Evolutionary conservation across 768 basidiomycete species (phyloP), one percentile per base, ranked within the genome.

Genomic region (Porpolomopsis calyptriformis): DNA sequence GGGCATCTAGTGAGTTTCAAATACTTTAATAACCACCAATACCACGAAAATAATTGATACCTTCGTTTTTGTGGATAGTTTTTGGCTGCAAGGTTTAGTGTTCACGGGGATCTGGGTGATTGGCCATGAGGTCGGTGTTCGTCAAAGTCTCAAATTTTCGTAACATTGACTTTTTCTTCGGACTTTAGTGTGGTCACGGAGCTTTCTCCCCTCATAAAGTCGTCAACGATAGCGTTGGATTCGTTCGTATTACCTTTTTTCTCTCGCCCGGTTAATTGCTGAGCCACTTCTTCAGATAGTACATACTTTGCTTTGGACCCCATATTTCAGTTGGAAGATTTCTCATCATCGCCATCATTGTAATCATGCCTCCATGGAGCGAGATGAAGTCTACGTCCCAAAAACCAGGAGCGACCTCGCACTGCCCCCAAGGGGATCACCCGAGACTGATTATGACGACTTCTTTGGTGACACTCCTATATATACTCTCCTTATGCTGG

Each of bases 41-140:
- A 18, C 38, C 24, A 42, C 20, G 9, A 23, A 10, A 16, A 4
- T 31, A 10, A n/a, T 4, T 44, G 25, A 8, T 18, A 12, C 5
- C 11, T 44, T 12, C 22, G 4, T 14, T 4, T 12, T 22, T 45
- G 2, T 42, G 41, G 44, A 20, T 45, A 76, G 74, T 53, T 78
- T 76, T 74, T 78, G 75, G 76, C 75, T 76, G 55, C 76, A 78
- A 57, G 74, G 74, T 12, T 65, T 77, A n/a, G 69, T 74, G 24
- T 71, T 77, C 48, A 74, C 74, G 3, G 76, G 75, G 5, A 65
- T 77, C 31, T 78, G 75, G 75, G 74, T 77, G 24, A 74, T 78
- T 36, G 76, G 76, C 16, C 76, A 78, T 49, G 76, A 78, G 58
- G 74, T 73, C 44, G 20, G 58, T 44, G 7, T 19, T 41, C 40